phyloP scores from a whole-genome alignment of 1,139 yeast species.

The Blastobotrys persicus region DNA sequence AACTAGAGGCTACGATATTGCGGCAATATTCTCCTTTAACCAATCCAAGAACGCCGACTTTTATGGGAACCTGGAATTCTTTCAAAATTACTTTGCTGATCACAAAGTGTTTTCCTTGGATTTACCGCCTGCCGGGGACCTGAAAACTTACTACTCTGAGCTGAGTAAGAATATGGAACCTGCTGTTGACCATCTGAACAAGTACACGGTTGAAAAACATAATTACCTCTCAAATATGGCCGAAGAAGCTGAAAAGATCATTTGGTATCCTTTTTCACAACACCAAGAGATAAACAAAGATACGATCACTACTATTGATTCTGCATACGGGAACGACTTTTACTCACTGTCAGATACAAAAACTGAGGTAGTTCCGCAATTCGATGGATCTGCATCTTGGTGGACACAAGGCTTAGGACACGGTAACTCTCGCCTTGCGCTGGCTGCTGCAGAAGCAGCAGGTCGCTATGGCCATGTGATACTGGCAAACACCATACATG shows the following conservation, averaged over 20 bases:
- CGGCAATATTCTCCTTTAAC: slow-evolving; percentile 24
- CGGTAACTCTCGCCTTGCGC: slow-evolving; percentile 29
- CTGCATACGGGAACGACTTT: slow-evolving; percentile 22
- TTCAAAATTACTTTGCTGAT: slow-evolving; percentile 22
- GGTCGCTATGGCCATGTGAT: slow-evolving; percentile 35
- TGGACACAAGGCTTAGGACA: slow-evolving; percentile 36
- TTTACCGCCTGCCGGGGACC: slow-evolving; percentile 1
- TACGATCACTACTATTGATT: slow-evolving; percentile 29
- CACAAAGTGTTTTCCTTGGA: slow-evolving; percentile 7
- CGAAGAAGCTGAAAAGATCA: slow-evolving; percentile 23
- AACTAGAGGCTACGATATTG: slow-evolving; percentile 30
- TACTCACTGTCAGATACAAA: neutral
- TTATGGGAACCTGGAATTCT: slow-evolving; percentile 27
- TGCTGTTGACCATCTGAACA: neutral
- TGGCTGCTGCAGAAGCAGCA: slow-evolving; percentile 32
- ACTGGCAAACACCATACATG: slow-evolving; percentile 30
- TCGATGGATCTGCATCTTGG: slow-evolving; percentile 36
- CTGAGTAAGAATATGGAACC: neutral
- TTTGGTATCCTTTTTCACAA: slow-evolving; percentile 36
- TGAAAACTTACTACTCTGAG: slow-evolving; percentile 4
- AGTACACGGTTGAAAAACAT: neutral
- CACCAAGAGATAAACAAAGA: slow-evolving; percentile 24
- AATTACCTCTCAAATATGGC: slow-evolving; percentile 23
- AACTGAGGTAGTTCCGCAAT: slow-evolving; percentile 20
- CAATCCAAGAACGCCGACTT: slow-evolving; percentile 15